Evolutionary conservation across 140 eudicot genomes (phyloP), one percentile per base, ranked within the genome.

Genomic region (Ambrosia hybrid): DNA sequence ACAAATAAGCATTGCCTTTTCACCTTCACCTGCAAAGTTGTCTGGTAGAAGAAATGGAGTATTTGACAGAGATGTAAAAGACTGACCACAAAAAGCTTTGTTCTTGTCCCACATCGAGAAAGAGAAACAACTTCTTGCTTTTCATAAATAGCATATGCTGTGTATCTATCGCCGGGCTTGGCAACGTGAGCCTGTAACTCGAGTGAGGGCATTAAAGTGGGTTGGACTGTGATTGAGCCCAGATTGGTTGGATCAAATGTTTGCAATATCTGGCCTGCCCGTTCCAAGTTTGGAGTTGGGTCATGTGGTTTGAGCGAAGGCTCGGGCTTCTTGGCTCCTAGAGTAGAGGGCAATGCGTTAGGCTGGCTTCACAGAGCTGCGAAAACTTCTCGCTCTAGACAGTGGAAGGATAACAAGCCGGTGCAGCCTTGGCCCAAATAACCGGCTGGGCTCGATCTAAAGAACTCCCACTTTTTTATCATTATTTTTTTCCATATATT

Each of bases 281-380:
- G 38, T 70, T 70, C 55, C 73, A 51, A 51, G 73, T 68, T 51
- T 4, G 61, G 60, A 68, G 73, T 68, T 68, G 60, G 48, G 36
- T 13, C 60, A 68, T 49, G 61, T 68, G 48, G 61, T 33, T 4
- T 3, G 30, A 30, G 60, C 61, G 33, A 48, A 67, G 60, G 46
- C 58, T 51, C n/a, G 61, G 48, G 48, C 48, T 68, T 1, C 48
- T 2, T 68, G 61, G 46, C 12, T 51, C 61, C 30, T 51, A 68
- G n/a, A 51, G 61, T 8, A 65, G 76, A 63, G 82, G 72, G 76
- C 9, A 75, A 5, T n/a, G 81, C 78, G 70, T 57, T 12, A 76
- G 79, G 76, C 76, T 76, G 81, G 79, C 6, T 73, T 79, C 72
- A 79, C 76, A 73, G 79, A 79, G 75, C 73, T 75, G 58, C 69